These are phyloP conservation scores for Wickerhamiella bombiphila DNA, from an alignment of 805 yeast species.

Conservation along the genomic window DNA sequence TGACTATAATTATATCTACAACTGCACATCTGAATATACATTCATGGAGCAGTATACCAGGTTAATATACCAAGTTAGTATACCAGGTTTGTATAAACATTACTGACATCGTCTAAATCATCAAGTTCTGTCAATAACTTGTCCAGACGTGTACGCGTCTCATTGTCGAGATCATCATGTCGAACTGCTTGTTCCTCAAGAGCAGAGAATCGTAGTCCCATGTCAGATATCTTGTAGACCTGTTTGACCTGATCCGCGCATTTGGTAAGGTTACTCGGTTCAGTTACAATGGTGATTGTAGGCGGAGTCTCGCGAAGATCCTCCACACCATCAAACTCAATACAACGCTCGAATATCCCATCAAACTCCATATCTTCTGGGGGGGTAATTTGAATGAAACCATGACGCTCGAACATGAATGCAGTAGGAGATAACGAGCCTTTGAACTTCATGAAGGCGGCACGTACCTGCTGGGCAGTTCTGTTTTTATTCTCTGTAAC, in stretches of 20 bases:
- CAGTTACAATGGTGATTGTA: constrained; percentile 40
- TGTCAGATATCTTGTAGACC: constrained; percentile 49
- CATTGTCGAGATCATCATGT: constrained; percentile 40
- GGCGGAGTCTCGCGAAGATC: constrained; percentile 27
- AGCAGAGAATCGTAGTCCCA: constrained; percentile 56
- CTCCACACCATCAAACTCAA: constrained; percentile 57
- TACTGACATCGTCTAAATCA: constrained; percentile 72
- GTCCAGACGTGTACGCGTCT: constrained; percentile 34
- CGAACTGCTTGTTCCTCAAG: constrained; percentile 46
- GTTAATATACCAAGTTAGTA: too few relatives aligned
- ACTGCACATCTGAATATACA: too few relatives aligned
- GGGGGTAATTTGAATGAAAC: constrained; percentile 44
- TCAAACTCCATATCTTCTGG: constrained; percentile 35
- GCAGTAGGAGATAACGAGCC: constrained; percentile 61
- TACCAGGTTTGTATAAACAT: constrained; percentile 52
- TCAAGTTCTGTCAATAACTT: constrained; percentile 51
- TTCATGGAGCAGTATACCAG: too few relatives aligned
- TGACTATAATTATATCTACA: too few relatives aligned
- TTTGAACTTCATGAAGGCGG: constrained; percentile 49
- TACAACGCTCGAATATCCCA: constrained; percentile 53
- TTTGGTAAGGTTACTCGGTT: constrained; percentile 44
- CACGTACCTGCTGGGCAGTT: constrained; percentile 59
- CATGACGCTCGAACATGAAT: constrained; percentile 65
- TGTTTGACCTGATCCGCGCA: constrained; percentile 45
- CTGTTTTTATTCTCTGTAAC: constrained; percentile 79